Evolutionary conservation across 495 filamentous ascomycete genomes (phyloP), one percentile per base, ranked within the genome.

Genomic region (Thozetella sp.): DNA sequence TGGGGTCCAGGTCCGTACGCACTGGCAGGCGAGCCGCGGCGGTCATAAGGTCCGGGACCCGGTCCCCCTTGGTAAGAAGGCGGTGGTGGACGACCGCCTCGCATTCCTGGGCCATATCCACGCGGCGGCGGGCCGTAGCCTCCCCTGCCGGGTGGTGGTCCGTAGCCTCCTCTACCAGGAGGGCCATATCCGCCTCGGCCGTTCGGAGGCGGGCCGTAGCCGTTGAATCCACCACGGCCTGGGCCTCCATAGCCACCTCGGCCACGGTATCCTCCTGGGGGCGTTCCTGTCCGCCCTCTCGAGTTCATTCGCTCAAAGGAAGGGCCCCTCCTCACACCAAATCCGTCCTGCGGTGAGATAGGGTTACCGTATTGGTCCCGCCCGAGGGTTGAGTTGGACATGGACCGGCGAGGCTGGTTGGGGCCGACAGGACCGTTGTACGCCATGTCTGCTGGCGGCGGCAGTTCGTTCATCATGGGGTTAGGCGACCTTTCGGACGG

Each of bases 341-440:
- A 81, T 3, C 55, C 70, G 70, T 71, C 79, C 54, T 75, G 79
- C 4, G 81, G 72, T 17, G 81, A 56, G 34, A 89, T 68, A 11
- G 84, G 80, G 64, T 90, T 90, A 11, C 89, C 90, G 56, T 87
- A 88, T 58, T 90, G 86, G 65, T 96, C 91, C 54, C 83, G 81
- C 10, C 61, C 56, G 25, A 57, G 51, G 2, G 64, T 63, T 9
- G 70, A 60, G 25, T 65, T 67, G 73, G 82, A 63, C 73, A 71
- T 58, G 53, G 74, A 71, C 63, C 71, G 57, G 51, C 48, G 59
- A 58, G 45, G 69, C 61, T 51, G 55, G 63, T 56, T 60, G 54
- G 69, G 57, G 53, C 63, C 55, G 56, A 64, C 61, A 10, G 62
- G 70, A 22, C 23, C 60, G 25, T 59, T 69, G n/a, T 48, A 48